Percentiles rank a stretch among this genome's conserved stretches.
Conservation (phyloP, 768 basidiomycete genomes). For the Pleurotus giganteus region DNA sequence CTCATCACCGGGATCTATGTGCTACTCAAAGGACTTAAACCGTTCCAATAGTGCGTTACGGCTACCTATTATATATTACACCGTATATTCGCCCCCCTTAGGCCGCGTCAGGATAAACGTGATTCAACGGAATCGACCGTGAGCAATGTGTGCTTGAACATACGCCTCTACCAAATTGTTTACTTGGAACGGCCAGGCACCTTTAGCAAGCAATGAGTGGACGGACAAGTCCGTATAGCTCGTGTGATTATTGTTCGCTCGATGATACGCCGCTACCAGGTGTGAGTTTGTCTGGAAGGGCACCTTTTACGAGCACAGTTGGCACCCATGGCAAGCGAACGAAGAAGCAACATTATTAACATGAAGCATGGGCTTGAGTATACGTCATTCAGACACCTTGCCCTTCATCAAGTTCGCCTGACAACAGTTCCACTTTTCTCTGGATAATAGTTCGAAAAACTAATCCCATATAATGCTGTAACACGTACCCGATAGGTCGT, state of each 20-base stretch:
- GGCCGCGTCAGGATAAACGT: not conserved
- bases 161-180: slow-evolving; percentile 5
- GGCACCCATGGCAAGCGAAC: slow-evolving; percentile 1
- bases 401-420: slow-evolving; percentile 62
- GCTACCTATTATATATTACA: no score
- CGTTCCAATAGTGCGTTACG: not conserved
- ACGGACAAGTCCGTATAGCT: slow-evolving; percentile 11
- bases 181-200: not conserved
- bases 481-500: slow-evolving; percentile 57
- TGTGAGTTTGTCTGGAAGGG: slow-evolving; percentile 59
- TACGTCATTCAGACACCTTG: slow-evolving; percentile 40
- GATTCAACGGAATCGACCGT: not conserved
- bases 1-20: slow-evolving; percentile 50
- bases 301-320: slow-evolving; percentile 73
- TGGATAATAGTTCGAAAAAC: slow-evolving; percentile 18
- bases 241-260: slow-evolving; percentile 54
- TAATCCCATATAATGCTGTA: not conserved
- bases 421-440: slow-evolving; percentile 65
- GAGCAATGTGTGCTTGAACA: slow-evolving; percentile 10
- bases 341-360: not conserved
- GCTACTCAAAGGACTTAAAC: slow-evolving; percentile 60
- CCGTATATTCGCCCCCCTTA: no score
- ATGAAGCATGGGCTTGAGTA: not conserved
- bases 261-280: slow-evolving; percentile 73
- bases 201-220: not conserved